Evolutionary conservation across 768 basidiomycete species (phyloP), one percentile per base, ranked within the genome.

Genomic region (Pulveroboletus sp.): DNA sequence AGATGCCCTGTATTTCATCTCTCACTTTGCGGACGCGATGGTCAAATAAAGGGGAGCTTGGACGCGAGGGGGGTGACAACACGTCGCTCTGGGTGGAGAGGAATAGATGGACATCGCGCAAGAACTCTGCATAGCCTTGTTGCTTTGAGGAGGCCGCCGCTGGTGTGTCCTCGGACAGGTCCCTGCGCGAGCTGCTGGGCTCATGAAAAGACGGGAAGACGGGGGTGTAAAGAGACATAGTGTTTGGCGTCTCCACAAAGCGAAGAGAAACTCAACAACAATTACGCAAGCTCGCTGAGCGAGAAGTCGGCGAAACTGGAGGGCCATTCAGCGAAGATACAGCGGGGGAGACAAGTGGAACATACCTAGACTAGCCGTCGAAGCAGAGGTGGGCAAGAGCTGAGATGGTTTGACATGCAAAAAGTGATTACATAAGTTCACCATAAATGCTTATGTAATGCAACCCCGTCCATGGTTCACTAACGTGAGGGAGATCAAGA

Each of bases 201-300:
- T 54, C 57, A 8, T 46, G 57, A 15, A 55, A 46, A 11, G 67
- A 39, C 8, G 68, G 69, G 27, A 69, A 69, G 7, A 69, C 52
- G 39, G 68, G 68, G 1, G 68, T 69, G 52, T 69, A 71, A 10
- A 69, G 60, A 36, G 68, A 69, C 68, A 69, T 69, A 39, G 38
- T 18, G 27, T 6, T 8, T 21, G 21, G 15, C 26, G 40, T 33
- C 49, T 28, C 40, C 47, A 24, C 18, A 30, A 28, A 39, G 24
- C 17, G 17, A 42, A 50, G 36, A 45, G 12, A 21, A n/a, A 38
- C 7, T 14, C 10, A 33, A 40, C 38, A 31, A 14, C 10, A 47
- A 40, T 14, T 24, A 8, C n/a, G 31, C 18, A 17, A 37, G 31
- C 17, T 28, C 11, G 17, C 24, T 21, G 6, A 42, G 18, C 24